These are phyloP conservation scores for Cymbopogon citratus DNA, from an alignment of 176 grass and related monocot species.

Conservation along the genomic window DNA sequence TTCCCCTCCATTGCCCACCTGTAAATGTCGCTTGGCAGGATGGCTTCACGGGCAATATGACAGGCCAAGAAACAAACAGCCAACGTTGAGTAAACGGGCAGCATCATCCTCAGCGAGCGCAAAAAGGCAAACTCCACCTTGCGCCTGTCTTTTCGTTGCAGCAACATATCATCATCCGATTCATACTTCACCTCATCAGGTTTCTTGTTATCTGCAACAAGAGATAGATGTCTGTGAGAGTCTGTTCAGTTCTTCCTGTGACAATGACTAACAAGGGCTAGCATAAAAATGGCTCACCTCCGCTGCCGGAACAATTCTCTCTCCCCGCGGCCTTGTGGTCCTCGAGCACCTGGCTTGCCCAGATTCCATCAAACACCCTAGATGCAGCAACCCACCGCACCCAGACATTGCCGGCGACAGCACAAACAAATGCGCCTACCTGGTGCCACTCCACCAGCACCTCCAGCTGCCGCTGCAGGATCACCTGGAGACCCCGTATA, in stretches of 20 bases:
- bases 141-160: constrained; percentile 2
- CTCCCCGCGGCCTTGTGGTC: neutral
- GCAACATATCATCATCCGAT: constrained; percentile 20
- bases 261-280: neutral
- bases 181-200: constrained; percentile 5
- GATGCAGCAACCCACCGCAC: constrained; percentile 47
- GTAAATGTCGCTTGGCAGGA: constrained; percentile 73
- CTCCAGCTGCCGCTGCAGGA: constrained; percentile 63
- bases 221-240: neutral
- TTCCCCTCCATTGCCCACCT: constrained; percentile 65
- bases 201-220: constrained; percentile 27
- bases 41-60: constrained; percentile 60
- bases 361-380: constrained; percentile 58
- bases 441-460: constrained; percentile 58
- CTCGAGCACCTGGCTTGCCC: constrained; percentile 34
- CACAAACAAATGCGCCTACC: constrained; percentile 56
- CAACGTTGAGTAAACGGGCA: constrained; percentile 78
- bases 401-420: constrained; percentile 50
- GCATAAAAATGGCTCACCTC: constrained; percentile 3
- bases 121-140: constrained; percentile 41
- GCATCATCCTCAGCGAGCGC: constrained; percentile 51
- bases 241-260: neutral
- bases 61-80: constrained; percentile 72
- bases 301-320: neutral
- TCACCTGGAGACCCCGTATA: constrained; percentile 68